Conservation (phyloP, 352 stramenopile species). For the Phytophthora tubulina region DNA sequence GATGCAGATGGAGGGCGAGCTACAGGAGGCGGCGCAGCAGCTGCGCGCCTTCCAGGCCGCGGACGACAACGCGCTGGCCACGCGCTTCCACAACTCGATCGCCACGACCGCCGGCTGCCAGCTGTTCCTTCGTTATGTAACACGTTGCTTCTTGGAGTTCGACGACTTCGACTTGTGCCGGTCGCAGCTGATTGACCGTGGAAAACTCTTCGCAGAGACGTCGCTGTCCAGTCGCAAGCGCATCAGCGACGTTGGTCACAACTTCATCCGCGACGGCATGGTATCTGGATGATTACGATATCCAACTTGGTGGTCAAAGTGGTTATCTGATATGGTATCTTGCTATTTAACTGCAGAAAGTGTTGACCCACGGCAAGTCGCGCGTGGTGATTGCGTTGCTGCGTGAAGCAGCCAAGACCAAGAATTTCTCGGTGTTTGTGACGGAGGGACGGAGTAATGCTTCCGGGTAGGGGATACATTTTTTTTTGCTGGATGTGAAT, state of each 20-base stretch:
- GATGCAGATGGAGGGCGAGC: constrained; percentile 95
- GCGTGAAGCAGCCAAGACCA: constrained; percentile 90
- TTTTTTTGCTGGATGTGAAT: constrained; percentile 5
- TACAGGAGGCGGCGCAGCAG: constrained; percentile 87
- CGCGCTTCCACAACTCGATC: constrained; percentile 88
- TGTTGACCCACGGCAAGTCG: constrained; percentile 95
- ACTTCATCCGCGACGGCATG: constrained; percentile 95
- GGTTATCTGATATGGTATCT: neutral
- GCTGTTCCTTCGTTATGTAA: constrained; percentile 95
- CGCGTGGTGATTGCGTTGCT: constrained; percentile 94
- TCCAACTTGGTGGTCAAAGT: neutral
- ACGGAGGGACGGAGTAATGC: constrained; percentile 94
- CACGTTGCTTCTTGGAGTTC: constrained; percentile 90
- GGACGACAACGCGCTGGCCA: constrained; percentile 47
- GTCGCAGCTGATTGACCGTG: constrained; percentile 91
- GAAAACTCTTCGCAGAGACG: constrained; percentile 94
- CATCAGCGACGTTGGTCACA: constrained; percentile 93
- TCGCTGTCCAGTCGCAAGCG: constrained; percentile 92
- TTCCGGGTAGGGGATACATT: constrained; percentile 71
- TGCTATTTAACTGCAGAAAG: constrained; percentile 52
- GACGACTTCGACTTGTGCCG: constrained; percentile 94
- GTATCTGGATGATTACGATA: constrained; percentile 39
- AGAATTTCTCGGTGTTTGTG: constrained; percentile 95
- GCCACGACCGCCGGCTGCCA: constrained; percentile 92
- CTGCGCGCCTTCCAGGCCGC: constrained; percentile 67